Conservation (phyloP, 768 basidiomycete species). For the Sporobolomyces pararoseus region DNA sequence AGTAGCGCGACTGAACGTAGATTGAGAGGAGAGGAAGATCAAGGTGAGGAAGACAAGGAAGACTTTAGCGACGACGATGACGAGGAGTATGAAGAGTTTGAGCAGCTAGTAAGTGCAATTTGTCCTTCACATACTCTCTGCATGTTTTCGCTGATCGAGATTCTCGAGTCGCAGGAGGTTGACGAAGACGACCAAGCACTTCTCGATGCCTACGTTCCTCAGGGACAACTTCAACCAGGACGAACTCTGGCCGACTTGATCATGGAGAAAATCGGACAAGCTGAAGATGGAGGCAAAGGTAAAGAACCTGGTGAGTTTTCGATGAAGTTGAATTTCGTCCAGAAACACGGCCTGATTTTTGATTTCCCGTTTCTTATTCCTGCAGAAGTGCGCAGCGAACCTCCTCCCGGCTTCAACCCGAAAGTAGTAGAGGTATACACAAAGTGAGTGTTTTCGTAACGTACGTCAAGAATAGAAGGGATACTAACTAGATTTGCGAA, state of each 20-base stretch:
- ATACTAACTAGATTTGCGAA: not conserved
- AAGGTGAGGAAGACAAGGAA: constrained; percentile 59
- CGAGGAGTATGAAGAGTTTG: constrained; percentile 54
- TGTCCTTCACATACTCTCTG: not conserved
- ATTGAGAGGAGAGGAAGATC: constrained; percentile 44
- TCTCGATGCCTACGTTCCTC: constrained; percentile 73
- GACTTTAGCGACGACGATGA: constrained; percentile 57
- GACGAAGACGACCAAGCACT: constrained; percentile 84
- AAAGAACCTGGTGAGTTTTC: constrained; percentile 54
- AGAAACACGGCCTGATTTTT: not conserved
- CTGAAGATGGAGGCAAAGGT: constrained; percentile 54
- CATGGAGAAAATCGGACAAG: constrained; percentile 79
- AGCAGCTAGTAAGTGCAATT: constrained; percentile 51
- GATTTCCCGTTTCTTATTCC: not conserved
- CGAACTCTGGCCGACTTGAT: constrained; percentile 94
- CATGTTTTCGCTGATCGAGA: not conserved
- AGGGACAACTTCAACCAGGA: constrained; percentile 49
- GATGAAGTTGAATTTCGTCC: no score
- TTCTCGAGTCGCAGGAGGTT: constrained; percentile 59
- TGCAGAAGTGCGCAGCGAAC: constrained; percentile 7
- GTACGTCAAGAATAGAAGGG: no score
- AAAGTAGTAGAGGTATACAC: constrained; percentile 88
- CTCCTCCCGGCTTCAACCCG: constrained; percentile 70
- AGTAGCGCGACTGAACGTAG: constrained; percentile 30
- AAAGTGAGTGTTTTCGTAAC: constrained; percentile 67